These are phyloP conservation scores for Nigrograna mackinnonii DNA, from an alignment of 2,329 filamentous ascomycete species.

Conservation along the genomic window DNA sequence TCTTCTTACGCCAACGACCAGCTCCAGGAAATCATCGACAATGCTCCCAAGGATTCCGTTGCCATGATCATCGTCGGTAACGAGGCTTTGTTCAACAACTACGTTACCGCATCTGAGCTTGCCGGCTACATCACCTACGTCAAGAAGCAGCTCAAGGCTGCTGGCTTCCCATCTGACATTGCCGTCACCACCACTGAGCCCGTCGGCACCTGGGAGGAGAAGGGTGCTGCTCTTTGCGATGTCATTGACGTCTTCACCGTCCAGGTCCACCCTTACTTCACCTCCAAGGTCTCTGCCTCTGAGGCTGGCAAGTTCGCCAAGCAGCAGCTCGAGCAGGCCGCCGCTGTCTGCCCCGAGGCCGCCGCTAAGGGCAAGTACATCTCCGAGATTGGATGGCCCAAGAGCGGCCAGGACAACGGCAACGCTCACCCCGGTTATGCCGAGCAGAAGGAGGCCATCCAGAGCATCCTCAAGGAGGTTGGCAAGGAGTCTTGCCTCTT, in stretches of 20 bases:
- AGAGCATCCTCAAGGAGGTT: slow-evolving; percentile 66
- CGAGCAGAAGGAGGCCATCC: slow-evolving; percentile 75
- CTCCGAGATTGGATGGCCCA: slow-evolving; percentile 92
- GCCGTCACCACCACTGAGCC: slow-evolving; percentile 82
- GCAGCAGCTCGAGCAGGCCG: slow-evolving; percentile 72
- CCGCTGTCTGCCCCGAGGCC: slow-evolving; percentile 66
- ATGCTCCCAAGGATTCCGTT: slow-evolving; percentile 73
- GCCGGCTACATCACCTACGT: slow-evolving; percentile 69
- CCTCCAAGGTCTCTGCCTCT: slow-evolving; percentile 64
- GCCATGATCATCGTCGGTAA: slow-evolving; percentile 86
- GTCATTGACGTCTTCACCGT: slow-evolving; percentile 78
- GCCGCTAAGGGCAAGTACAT: slow-evolving; percentile 70
- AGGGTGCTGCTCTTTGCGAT: slow-evolving; percentile 66
- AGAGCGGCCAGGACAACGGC: slow-evolving; percentile 69
- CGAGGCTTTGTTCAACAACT: slow-evolving; percentile 81
- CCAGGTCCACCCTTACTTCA: slow-evolving; percentile 97
- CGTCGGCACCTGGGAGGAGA: slow-evolving; percentile 72
- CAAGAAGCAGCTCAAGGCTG: slow-evolving; percentile 63
- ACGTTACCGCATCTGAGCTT: slow-evolving; percentile 67
- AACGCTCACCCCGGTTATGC: slow-evolving; percentile 66
- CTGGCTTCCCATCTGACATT: slow-evolving; percentile 71
- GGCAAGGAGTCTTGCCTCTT: slow-evolving; percentile 79
- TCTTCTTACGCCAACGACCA: slow-evolving; percentile 68
- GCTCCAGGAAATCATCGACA: slow-evolving; percentile 70
- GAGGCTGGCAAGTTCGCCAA: slow-evolving; percentile 77